A percentile compares a stretch with the other conserved stretches of the same genome.
phyloP scores from a whole-genome alignment of 495 filamentous ascomycete species.

The Daldinia vernicosa region DNA sequence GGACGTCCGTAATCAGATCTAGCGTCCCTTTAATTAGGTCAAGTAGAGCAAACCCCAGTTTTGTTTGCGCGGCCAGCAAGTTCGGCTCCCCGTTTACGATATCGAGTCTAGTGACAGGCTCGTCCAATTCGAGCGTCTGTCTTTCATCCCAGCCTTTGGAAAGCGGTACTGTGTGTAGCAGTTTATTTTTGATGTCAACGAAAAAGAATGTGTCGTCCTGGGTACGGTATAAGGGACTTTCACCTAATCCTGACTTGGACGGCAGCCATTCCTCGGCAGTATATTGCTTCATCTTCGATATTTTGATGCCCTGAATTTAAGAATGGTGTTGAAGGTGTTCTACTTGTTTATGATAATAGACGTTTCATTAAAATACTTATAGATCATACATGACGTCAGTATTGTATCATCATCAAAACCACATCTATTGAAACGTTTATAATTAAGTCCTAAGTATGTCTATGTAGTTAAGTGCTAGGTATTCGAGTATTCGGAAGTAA shows the following conservation, averaged over 20 bases:
- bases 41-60: neutral
- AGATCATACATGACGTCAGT: neutral
- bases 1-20: neutral
- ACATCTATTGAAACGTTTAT: too few species aligned
- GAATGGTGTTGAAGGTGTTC: neutral
- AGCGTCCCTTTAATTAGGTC: neutral
- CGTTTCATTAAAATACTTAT: neutral
- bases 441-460: too few species aligned
- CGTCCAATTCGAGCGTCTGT: neutral
- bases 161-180: constrained; percentile 22
- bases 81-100: neutral
- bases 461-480: neutral
- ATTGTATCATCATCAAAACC: neutral
- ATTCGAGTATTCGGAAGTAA: neutral
- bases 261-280: constrained; percentile 22
- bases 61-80: neutral
- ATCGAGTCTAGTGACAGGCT: neutral
- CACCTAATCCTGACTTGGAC: constrained; percentile 18
- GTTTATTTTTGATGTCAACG: constrained; percentile 32
- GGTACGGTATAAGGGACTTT: constrained; percentile 29
- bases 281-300: neutral
- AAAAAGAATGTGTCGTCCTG: constrained; percentile 33
- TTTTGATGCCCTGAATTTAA: neutral
- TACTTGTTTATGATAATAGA: neutral
- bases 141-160: neutral